Evolutionary conservation across 2,329 filamentous ascomycete genomes (phyloP), one percentile per base, ranked within the genome.

Genomic region (Claviceps capensis): DNA sequence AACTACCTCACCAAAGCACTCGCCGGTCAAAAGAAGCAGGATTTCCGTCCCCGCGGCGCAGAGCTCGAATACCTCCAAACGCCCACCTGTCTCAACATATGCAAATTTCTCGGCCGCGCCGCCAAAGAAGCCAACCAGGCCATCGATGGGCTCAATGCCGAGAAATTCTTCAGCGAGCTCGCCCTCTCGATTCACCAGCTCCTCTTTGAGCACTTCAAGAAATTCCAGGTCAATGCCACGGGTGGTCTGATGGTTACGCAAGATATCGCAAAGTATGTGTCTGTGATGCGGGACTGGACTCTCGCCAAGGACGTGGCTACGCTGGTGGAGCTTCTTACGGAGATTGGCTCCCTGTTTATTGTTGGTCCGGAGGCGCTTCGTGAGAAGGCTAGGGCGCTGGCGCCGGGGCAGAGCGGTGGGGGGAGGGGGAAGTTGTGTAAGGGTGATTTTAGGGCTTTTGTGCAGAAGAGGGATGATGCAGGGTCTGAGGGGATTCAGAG

Each of bases 301-400:
- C 73, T 90, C 42, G 76, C 78, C 50, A 83, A 82, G 60, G 81
- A 86, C 42, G 80, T 82, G 48, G 77, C 79, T 59, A 76, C 76
- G 23, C 79, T 81, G 51, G 79, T 96, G 58, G 91, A 98, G 70
- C 79, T 95, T 46, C 70, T 98, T 54, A 84, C 88, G 26, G 93
- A 98, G 72, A 88, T 98, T 53, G 91, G 90, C 11, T 96, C 90
- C 63, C 71, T 98, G 50, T 98, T 98, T 65, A 95, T 98, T 57
- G 88, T 98, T 61, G 88, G 88, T 2, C 81, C 84, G 11, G 86
- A 90, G 66, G 86, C 86, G 38, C 70, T 90, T 54, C 74, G 81
- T 48, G 86, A 90, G 68, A 77, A 85, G 60, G 77, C 82, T 50
- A 73, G 84, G 52, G 81, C 78, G 54, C 67, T 85, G 54, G 73